Conservation (phyloP, 257 asterid species). For the Fraxinus pennsylvanica region DNA sequence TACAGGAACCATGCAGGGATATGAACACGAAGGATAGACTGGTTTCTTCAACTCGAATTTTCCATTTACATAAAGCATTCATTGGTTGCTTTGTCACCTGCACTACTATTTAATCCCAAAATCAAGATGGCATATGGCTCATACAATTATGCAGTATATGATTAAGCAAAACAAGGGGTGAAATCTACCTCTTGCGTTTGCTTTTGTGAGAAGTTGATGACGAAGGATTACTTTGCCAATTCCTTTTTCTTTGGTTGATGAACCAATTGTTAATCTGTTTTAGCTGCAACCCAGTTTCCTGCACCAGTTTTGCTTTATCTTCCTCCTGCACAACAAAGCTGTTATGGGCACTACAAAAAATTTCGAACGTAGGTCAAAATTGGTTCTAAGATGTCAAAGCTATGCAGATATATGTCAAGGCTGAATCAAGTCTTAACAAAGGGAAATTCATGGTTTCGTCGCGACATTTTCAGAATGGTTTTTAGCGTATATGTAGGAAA, state of each 20-base stretch:
- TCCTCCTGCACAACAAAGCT: slow-evolving; percentile 57
- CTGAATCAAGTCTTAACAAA: background rate
- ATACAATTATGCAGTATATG: background rate
- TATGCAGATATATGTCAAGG: background rate
- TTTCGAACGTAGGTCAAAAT: background rate
- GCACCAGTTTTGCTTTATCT: slow-evolving; percentile 82
- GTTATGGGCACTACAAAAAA: background rate
- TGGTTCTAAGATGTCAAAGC: background rate
- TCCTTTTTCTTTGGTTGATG: slow-evolving; percentile 94
- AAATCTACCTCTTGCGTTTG: slow-evolving; percentile 78
- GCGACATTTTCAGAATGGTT: background rate
- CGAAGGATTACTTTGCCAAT: slow-evolving; percentile 91
- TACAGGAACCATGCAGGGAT: slow-evolving; percentile 12
- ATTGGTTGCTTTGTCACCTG: slow-evolving; percentile 50
- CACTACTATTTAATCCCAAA: slow-evolving; percentile 38
- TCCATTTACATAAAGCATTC: slow-evolving; percentile 33
- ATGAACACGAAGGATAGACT: background rate
- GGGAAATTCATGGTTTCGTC: background rate
- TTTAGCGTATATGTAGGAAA: too few species aligned
- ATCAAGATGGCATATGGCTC: slow-evolving; percentile 17
- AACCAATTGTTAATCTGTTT: slow-evolving; percentile 94
- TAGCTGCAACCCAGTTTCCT: slow-evolving; percentile 89
- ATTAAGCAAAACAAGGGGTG: background rate
- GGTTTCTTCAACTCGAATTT: slow-evolving; percentile 4
- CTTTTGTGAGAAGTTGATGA: slow-evolving; percentile 78